Percentiles rank a stretch among this genome's conserved stretches.
These are phyloP conservation scores for Penstemon davidsonii DNA, from an alignment of 257 asterid genomes.

Conservation along the genomic window DNA sequence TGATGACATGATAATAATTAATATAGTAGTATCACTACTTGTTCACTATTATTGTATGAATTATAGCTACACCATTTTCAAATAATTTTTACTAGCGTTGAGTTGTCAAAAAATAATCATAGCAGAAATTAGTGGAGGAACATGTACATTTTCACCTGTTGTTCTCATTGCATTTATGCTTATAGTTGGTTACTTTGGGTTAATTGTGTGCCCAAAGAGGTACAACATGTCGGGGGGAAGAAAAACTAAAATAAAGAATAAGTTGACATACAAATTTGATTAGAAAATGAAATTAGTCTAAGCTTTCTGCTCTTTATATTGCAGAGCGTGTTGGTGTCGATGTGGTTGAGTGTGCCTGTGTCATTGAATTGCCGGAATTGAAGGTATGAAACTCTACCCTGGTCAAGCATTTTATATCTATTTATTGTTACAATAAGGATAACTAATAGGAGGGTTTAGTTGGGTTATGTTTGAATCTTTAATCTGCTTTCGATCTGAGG, in stretches of 20 bases:
- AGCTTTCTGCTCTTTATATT: conserved; percentile 27
- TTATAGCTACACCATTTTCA: background rate
- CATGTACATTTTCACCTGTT: too few species aligned
- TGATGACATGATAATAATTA: background rate
- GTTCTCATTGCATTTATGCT: background rate
- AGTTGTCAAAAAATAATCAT: too few species aligned
- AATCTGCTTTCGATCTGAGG: background rate
- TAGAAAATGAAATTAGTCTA: conserved; percentile 19
- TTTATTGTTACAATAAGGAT: conserved; percentile 7
- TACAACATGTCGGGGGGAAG: background rate
- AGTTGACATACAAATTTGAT: background rate
- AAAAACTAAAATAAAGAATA: background rate
- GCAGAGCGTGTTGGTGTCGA: conserved; percentile 84
- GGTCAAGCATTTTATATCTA: background rate
- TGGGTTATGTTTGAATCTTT: conserved; percentile 1
- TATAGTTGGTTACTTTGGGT: conserved; percentile 3
- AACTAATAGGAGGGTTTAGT: background rate
- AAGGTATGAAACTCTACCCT: conserved; percentile 51
- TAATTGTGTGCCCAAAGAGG: background rate
- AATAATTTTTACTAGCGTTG: too few species aligned
- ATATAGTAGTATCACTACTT: background rate
- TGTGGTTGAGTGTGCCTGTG: conserved; percentile 88
- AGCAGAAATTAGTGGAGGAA: too few species aligned
- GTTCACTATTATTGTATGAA: background rate
- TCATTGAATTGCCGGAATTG: conserved; percentile 80